Percentiles rank a stretch among this genome's conserved stretches.
phyloP scores from a whole-genome alignment of 2,329 filamentous ascomycete genomes.

The Fusarium nematophilum region DNA sequence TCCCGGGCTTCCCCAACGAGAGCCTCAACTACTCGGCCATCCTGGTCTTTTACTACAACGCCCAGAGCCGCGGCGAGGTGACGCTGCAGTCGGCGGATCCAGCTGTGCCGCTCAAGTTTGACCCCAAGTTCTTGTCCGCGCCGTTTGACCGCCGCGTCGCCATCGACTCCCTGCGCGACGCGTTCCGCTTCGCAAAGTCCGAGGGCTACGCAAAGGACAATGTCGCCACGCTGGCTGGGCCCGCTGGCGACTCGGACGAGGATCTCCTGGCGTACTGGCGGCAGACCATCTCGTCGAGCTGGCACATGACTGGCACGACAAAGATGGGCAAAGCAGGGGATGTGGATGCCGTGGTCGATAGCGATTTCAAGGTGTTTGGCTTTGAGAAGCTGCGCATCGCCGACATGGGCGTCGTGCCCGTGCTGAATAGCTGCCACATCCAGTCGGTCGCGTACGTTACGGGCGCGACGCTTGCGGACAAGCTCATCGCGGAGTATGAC shows the following conservation, averaged over 20 bases:
- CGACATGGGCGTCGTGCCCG: constrained; percentile 39
- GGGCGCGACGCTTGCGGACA: constrained; percentile 63
- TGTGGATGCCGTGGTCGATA: constrained; percentile 60
- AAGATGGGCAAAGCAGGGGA: constrained; percentile 65
- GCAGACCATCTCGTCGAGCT: constrained; percentile 58
- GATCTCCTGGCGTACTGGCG: constrained; percentile 62
- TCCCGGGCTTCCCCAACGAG: constrained; percentile 51
- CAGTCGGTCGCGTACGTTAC: constrained; percentile 66
- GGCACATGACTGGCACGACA: constrained; percentile 67
- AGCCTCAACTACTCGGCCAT: constrained; percentile 57
- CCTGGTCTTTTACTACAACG: constrained; percentile 63
- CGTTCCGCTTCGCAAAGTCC: constrained; percentile 52
- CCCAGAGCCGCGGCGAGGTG: constrained; percentile 63
- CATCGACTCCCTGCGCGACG: constrained; percentile 61
- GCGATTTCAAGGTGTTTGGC: constrained; percentile 31
- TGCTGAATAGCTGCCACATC: constrained; percentile 62
- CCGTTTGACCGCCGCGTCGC: constrained; percentile 65
- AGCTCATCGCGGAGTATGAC: constrained; percentile 34
- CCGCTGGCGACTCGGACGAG: constrained; percentile 62
- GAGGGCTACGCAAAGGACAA: constrained; percentile 58
- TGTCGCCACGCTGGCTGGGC: constrained; percentile 54
- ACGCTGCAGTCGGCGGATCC: constrained; percentile 65
- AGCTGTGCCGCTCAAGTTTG: constrained; percentile 60
- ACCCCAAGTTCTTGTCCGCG: constrained; percentile 64
- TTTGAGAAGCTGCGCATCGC: constrained; percentile 35